Percentiles rank a stretch among this genome's conserved stretches.
Evolutionary conservation across 176 grass and related monocot species (phyloP).

Genomic region (Oryza nivara): DNA sequence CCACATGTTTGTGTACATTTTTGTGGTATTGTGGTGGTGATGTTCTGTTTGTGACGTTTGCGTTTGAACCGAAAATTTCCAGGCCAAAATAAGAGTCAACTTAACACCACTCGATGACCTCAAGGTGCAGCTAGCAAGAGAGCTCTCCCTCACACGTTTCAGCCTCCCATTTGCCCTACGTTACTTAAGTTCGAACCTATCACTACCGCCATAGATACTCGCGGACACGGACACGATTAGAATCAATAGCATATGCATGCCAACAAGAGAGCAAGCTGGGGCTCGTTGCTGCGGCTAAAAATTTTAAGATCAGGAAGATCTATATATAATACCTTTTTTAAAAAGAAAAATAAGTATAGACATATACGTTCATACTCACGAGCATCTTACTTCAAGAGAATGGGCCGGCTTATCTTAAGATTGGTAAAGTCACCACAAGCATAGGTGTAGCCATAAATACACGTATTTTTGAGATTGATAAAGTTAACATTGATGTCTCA

Average conservation of each 20-base stretch:
- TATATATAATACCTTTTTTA: too few relatives aligned
- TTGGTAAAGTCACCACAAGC: too few relatives aligned
- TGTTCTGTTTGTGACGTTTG: background rate
- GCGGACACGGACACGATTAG: conserved; percentile 8
- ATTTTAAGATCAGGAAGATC: background rate
- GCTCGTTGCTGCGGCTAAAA: background rate
- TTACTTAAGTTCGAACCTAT: background rate
- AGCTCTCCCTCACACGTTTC: conserved; percentile 26
- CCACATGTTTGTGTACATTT: background rate
- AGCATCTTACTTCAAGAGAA: too few relatives aligned
- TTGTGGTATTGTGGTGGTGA: background rate
- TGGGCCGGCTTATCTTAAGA: too few relatives aligned
- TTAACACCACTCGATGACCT: background rate
- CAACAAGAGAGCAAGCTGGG: background rate
- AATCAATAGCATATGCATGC: background rate
- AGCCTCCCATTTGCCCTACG: conserved; percentile 13
- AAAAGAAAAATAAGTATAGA: too few relatives aligned
- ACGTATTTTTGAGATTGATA: too few relatives aligned
- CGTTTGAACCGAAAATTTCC: background rate
- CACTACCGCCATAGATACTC: background rate
- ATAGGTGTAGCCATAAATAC: too few relatives aligned
- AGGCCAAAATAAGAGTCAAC: conserved; percentile 42
- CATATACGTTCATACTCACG: too few relatives aligned
- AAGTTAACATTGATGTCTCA: too few relatives aligned
- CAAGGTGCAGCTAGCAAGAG: conserved; percentile 1